These are phyloP conservation scores for Lactarius trivialis DNA, from an alignment of 768 basidiomycete species.

Conservation along the genomic window DNA sequence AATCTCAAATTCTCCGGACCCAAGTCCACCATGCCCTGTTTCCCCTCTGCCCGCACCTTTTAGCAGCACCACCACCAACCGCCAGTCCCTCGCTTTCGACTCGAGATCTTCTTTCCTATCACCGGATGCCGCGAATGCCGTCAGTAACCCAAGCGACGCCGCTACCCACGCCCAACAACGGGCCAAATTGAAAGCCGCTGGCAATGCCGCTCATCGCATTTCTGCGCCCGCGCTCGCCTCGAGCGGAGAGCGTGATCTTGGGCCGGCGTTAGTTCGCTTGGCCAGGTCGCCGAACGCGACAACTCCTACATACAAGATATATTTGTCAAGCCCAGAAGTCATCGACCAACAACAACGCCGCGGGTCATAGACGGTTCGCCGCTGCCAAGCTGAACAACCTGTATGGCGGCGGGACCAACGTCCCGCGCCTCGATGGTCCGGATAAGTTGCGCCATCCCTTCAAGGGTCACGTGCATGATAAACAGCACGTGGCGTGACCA, in stretches of 20 bases:
- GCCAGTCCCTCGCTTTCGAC: conserved; percentile 69
- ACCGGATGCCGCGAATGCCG: conserved; percentile 67
- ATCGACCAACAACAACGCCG: conserved; percentile 21
- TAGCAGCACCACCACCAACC: too few relatives aligned
- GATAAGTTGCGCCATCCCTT: conserved; percentile 61
- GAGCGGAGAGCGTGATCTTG: conserved; percentile 53
- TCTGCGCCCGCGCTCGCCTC: conserved; percentile 71
- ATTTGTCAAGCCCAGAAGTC: conserved; percentile 51
- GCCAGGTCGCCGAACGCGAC: conserved; percentile 49
- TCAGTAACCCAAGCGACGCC: conserved; percentile 43
- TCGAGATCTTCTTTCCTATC: conserved; percentile 59
- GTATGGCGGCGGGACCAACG: conserved; percentile 49
- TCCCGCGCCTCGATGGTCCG: conserved; percentile 86
- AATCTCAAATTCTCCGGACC: conserved; percentile 85
- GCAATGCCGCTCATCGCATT: too few relatives aligned
- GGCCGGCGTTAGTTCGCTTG: conserved; percentile 49
- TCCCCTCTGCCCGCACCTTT: conserved; percentile 76
- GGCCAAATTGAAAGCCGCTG: conserved; percentile 82
- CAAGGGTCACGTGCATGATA: conserved; percentile 28
- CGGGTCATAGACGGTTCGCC: not conserved
- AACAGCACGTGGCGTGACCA: conserved; percentile 17
- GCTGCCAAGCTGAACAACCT: not conserved
- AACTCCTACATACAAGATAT: conserved; percentile 65
- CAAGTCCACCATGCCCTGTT: conserved; percentile 67
- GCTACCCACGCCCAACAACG: conserved; percentile 85